Base-by-base conservation (phyloP, 2,329 filamentous ascomycete species). In the Cercospora nicotianae region DNA sequence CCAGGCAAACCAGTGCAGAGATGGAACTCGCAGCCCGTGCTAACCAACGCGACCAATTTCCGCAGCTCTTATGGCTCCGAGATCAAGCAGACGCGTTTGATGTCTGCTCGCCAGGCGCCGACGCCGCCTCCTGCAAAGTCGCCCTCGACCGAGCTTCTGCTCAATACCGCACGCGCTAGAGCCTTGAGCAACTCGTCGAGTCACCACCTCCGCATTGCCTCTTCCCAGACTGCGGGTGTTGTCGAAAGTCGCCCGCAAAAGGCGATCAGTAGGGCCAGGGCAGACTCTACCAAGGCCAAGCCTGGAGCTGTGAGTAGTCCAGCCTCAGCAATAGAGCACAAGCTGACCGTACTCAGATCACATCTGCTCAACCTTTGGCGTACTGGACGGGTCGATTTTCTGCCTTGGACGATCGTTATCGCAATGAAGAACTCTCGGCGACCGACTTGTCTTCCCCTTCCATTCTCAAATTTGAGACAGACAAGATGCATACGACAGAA, bases 341-440 rank as follows among this genome's bases (percentile, higher is more conserved):
- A 31, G n/a, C 42, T 51, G 60, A 64, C 55, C 20, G 30, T 61
- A 48, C 1, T 5, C 61, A 73, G 60, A 64, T 77, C 57, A 57
- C 48, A 60, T 69, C 36, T 16, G 67, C 73, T 9, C 73, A 80
- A 72, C 78, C 82, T 5, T 81, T 83, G 1, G 77, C 81, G 2
- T 90, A 89, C 76, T 91, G 89, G 89, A 80, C 83, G 10, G 89
- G 89, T 18, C 86, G 89, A 45, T 89, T 90, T 74, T 79, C 83
- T 61, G 79, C 86, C 2, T 77, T 89, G 0, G 81, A 85, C 61
- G 87, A 90, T 77, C 83, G 81, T n/a, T 82, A 84, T 70, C 81
- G 80, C 64, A 82, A 79, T 67, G 83, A 85, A 70, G 75, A 84
- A 23, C 66, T 75, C 4, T 68, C 74, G 0, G 69, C 71, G 7